Evolutionary conservation across 306 rosid species (phyloP).

Genomic region (Lablab purpureus): DNA sequence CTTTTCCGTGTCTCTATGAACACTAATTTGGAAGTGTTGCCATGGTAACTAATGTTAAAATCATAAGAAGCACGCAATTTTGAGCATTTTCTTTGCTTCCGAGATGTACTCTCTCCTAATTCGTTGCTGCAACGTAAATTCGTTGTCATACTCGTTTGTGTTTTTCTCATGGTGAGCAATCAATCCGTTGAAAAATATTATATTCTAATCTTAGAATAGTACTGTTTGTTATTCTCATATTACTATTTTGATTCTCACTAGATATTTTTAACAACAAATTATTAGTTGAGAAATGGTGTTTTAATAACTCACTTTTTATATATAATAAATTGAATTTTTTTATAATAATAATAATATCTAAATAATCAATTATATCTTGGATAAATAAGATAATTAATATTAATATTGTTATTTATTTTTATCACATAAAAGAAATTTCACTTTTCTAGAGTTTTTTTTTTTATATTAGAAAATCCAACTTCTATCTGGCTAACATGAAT

Average conservation of each 20-base stretch:
- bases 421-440: neutral
- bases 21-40: neutral
- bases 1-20: neutral
- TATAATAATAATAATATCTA: too few relatives aligned
- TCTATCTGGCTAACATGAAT: neutral
- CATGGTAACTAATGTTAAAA: neutral
- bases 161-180: neutral
- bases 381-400: too few relatives aligned
- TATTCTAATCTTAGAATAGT: too few relatives aligned
- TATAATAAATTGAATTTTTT: too few relatives aligned
- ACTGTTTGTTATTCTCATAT: too few relatives aligned
- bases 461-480: neutral
- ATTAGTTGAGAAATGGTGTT: too few relatives aligned
- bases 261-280: too few relatives aligned
- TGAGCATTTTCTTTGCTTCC: neutral
- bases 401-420: too few relatives aligned
- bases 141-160: neutral
- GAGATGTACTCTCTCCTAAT: neutral
- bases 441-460: neutral
- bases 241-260: too few relatives aligned
- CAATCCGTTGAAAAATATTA: neutral
- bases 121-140: conserved; percentile 4
- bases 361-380: too few relatives aligned
- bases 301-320: too few relatives aligned
- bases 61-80: neutral